Base-by-base conservation (phyloP, 2,329 filamentous ascomycete genomes). In the Beauveria caledonica region DNA sequence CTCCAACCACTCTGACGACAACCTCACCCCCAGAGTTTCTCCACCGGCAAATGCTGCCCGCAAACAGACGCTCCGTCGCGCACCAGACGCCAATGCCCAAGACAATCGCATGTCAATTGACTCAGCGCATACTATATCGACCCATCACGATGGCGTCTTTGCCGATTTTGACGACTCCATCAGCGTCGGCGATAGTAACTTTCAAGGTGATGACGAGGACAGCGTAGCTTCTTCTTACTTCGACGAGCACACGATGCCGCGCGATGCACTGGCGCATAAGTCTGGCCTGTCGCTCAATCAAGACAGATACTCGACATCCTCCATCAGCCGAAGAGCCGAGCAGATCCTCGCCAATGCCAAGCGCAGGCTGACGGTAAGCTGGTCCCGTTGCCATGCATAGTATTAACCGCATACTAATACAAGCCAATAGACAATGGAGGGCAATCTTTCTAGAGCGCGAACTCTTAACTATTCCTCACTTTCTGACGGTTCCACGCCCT, bases 341-440 rank as follows among this genome's bases (percentile, higher is more conserved):
- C 81, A 92, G 69, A 97, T 97, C 69, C 80, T 97, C 60, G 90
- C 92, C 60, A 96, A 96, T 74, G 93, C 93, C 36, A 97, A 97
- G 76, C 87, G 86, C 71, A 83, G 92, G 66, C 79, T 97, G 63
- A 94, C 90, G 70, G 91, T 95, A 80, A 72, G 89, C 75, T 42
- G 19, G 13, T 13, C 11, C 23, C 13, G 39, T 23, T 19, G 17
- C 19, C 50, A 29, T 21, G 13, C 17, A 25, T 17, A 21, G 10
- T 23, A 4, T 27, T n/a, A 10, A 15, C 50, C 9, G 11, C 23
- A 33, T 44, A 45, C 48, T 51, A 52, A 44, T n/a, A 36, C 29
- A 19, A 13, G 11, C 11, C 65, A 66, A 60, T 71, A 95, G 91
- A 89, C 90, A 36, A 96, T 97, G 92, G 93, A 97, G 74, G 91